Evolutionary conservation across 2,329 filamentous ascomycete genomes (phyloP), one percentile per base, ranked within the genome.

Genomic region (Thielaviopsis euricoi): DNA sequence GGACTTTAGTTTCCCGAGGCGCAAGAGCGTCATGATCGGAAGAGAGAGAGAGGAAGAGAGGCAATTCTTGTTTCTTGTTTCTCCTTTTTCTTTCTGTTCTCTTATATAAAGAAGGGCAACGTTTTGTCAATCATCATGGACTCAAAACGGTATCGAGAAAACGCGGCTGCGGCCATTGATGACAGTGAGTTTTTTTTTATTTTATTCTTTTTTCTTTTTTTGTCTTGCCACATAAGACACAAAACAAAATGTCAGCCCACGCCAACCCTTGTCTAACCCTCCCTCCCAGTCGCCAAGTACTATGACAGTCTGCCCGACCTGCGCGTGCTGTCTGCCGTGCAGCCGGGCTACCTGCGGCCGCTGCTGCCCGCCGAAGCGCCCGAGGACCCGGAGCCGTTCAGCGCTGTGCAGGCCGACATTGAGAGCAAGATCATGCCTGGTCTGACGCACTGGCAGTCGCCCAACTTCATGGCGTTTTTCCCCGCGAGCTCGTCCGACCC

Each of bases 401-500:
- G 76, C 22, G 75, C 80, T 56, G 96, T 97, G 66, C 86, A 89
- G 65, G 76, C 81, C 59, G 91, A 97, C 67, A 83, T 97, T 55
- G 85, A 90, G 64, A 73, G 78, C 51, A 87, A 93, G 68, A 95
- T 97, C 67, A 81, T 95, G 67, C 91, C 91, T 0, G 91, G 91
- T 6, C 76, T 97, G 57, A 96, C 91, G 0, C 91, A 96, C 71
- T 97, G 91, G 89, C 85, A 95, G 68, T 88, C 84, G 2, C 91
- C 89, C 17, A 89, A 91, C 67, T 97, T 95, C 76, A 88, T 96
- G 81, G 91, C 91, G 51, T 97, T 94, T 76, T 97, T 93, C 71
- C 87, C 91, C 1, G 88, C 88, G 54, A 83, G 81, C 23, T 83
- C 84, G 56, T 87, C 85, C 40, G 96, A 85, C 67, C 89, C 91